These are phyloP conservation scores for Salix caprea DNA, from an alignment of 345 rosid species.

Conservation along the genomic window DNA sequence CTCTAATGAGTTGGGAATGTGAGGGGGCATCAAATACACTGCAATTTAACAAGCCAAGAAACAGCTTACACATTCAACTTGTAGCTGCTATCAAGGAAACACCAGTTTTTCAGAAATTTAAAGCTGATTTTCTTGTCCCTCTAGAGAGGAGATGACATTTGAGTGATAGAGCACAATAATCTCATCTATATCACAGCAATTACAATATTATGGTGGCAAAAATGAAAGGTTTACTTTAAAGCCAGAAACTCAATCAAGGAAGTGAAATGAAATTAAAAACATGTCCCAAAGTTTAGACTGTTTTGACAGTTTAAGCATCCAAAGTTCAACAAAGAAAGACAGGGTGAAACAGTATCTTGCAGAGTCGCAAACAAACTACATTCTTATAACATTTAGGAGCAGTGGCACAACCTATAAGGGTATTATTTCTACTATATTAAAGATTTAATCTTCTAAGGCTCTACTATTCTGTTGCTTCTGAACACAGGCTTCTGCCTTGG, in stretches of 20 bases:
- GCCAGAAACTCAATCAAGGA: not conserved
- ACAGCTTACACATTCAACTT: not conserved
- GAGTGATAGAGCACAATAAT: not conserved
- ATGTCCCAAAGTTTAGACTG: not conserved
- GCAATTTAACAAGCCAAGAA: not conserved
- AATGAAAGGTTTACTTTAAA: not conserved
- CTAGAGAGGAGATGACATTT: too few relatives aligned
- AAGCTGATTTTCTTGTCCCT: not conserved
- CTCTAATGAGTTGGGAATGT: slow-evolving; percentile 41
- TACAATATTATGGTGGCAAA: not conserved
- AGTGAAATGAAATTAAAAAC: not conserved
- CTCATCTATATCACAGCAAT: not conserved
- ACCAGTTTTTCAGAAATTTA: not conserved
- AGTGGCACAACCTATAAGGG: not conserved
- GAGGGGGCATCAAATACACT: slow-evolving; percentile 55
- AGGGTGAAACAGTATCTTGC: not conserved
- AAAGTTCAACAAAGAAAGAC: not conserved
- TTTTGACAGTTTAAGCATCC: not conserved
- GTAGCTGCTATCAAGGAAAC: not conserved
- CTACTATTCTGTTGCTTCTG: not conserved
- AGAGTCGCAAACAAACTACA: not conserved
- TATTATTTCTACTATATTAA: not conserved
- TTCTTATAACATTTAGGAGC: not conserved
- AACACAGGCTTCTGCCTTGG: not conserved
- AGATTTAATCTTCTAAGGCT: not conserved